A percentile compares a stretch with the other conserved stretches of the same genome.
These are phyloP conservation scores for Leccinum fallax DNA, from an alignment of 1,284 basidiomycete species.

Conservation along the genomic window DNA sequence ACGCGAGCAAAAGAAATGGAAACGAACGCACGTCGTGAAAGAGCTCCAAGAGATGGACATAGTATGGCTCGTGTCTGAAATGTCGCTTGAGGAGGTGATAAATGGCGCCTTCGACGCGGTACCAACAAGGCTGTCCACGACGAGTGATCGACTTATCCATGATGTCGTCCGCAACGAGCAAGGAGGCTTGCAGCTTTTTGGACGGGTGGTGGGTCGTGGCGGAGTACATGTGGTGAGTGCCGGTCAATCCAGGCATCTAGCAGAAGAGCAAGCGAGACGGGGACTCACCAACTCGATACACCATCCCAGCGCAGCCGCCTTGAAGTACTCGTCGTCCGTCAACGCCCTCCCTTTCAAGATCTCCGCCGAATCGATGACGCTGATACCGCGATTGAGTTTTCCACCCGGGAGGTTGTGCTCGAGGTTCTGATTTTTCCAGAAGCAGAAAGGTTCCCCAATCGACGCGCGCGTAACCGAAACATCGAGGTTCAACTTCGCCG, in stretches of 20 bases:
- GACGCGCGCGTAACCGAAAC: slow-evolving; percentile 90
- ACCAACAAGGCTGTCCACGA: slow-evolving; percentile 98
- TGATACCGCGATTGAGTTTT: slow-evolving; percentile 95
- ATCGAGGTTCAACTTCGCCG: slow-evolving; percentile 70
- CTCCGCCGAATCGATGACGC: slow-evolving; percentile 92
- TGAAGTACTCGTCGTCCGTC: slow-evolving; percentile 84
- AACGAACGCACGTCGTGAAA: slow-evolving; percentile 67
- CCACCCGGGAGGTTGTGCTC: slow-evolving; percentile 97
- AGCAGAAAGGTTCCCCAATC: slow-evolving; percentile 66
- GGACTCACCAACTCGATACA: slow-evolving; percentile 80
- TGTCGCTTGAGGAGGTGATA: slow-evolving; percentile 89
- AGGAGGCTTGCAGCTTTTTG: slow-evolving; percentile 77
- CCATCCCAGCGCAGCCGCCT: slow-evolving; percentile 93
- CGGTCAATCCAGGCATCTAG: not conserved
- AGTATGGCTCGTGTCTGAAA: slow-evolving; percentile 85
- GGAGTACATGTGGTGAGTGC: not conserved
- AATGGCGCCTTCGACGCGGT: slow-evolving; percentile 82
- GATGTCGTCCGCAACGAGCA: slow-evolving; percentile 97
- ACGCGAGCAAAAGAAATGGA: not conserved
- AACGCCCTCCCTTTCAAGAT: slow-evolving; percentile 78
- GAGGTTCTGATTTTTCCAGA: slow-evolving; percentile 60
- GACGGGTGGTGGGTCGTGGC: not conserved
- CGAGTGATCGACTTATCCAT: slow-evolving; percentile 94
- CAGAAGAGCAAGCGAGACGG: not conserved
- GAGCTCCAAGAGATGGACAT: slow-evolving; percentile 87